Conservation (phyloP, 331 rosid genomes). For the Telfairia occidentalis region DNA sequence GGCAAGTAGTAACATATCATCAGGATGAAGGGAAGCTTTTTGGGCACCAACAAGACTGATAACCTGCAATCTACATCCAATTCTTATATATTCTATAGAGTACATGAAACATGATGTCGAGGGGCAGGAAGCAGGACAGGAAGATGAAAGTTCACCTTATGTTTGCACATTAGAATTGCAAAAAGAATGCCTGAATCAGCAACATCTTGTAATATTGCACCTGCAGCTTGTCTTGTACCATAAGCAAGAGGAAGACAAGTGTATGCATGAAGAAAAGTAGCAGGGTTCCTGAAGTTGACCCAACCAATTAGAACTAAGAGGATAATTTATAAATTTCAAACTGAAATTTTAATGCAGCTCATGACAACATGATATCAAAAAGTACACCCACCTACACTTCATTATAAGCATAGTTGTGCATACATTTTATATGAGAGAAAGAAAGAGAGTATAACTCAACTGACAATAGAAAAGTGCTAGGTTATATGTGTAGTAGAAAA, state of each 20-base stretch:
- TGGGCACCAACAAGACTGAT: conserved; percentile 90
- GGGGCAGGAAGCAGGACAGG: neutral
- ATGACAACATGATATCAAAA: neutral
- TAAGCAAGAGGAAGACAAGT: conserved; percentile 87
- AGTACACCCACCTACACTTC: neutral
- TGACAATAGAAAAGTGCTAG: neutral
- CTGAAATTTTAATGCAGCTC: neutral
- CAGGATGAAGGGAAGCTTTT: conserved; percentile 95
- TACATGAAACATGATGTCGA: neutral
- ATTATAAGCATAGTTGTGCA: neutral
- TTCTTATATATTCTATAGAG: conserved; percentile 14
- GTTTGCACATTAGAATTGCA: conserved; percentile 88
- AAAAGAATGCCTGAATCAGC: conserved; percentile 87
- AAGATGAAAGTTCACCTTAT: conserved; percentile 43
- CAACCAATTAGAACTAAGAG: conserved; percentile 10
- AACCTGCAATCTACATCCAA: conserved; percentile 55
- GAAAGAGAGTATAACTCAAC: neutral
- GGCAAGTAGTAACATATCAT: conserved; percentile 71
- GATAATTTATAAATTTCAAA: neutral
- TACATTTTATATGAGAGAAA: neutral
- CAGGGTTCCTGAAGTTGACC: conserved; percentile 65
- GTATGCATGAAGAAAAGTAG: conserved; percentile 94
- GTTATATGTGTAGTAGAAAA: neutral
- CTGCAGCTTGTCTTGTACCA: conserved; percentile 90
- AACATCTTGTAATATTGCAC: conserved; percentile 81